Percentiles rank a stretch among this genome's conserved stretches.
phyloP scores from a whole-genome alignment of 495 filamentous ascomycete genomes.

The Lasiosphaeria ovina region DNA sequence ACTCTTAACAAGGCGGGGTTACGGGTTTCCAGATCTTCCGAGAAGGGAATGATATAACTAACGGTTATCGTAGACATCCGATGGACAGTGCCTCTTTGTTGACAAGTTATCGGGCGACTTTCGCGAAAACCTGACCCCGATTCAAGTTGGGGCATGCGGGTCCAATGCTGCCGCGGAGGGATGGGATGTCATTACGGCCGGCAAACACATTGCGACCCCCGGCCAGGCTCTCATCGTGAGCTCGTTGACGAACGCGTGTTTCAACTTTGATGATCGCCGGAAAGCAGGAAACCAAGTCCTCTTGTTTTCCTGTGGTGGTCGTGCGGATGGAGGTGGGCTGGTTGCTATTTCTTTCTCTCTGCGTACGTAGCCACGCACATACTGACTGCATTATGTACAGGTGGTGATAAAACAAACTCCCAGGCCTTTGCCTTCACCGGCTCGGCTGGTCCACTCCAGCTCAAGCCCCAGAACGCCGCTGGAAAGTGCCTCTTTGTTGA shows the following conservation, averaged over 20 bases:
- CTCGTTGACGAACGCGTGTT: slow-evolving; percentile 54
- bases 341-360: not conserved
- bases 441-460: slow-evolving; percentile 37
- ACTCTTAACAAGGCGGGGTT: not conserved
- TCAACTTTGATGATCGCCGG: slow-evolving; percentile 54
- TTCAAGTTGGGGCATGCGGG: slow-evolving; percentile 49
- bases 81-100: slow-evolving; percentile 53
- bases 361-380: not conserved
- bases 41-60: slow-evolving; percentile 1
- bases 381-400: slow-evolving; percentile 21
- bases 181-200: slow-evolving; percentile 55
- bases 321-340: slow-evolving; percentile 48
- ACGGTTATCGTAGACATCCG: slow-evolving; percentile 40
- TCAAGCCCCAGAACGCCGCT: slow-evolving; percentile 42
- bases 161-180: slow-evolving; percentile 46
- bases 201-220: slow-evolving; percentile 46
- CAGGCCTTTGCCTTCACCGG: slow-evolving; percentile 49
- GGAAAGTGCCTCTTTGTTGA: slow-evolving; percentile 48
- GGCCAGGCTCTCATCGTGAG: slow-evolving; percentile 51
- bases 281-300: slow-evolving; percentile 45
- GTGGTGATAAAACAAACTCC: slow-evolving; percentile 48
- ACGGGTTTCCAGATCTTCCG: not conserved
- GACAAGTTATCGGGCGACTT: slow-evolving; percentile 57
- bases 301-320: slow-evolving; percentile 56
- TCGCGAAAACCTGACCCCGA: slow-evolving; percentile 54